These are phyloP conservation scores for Eucalyptus virginea DNA, from an alignment of 345 rosid genomes.

Conservation along the genomic window DNA sequence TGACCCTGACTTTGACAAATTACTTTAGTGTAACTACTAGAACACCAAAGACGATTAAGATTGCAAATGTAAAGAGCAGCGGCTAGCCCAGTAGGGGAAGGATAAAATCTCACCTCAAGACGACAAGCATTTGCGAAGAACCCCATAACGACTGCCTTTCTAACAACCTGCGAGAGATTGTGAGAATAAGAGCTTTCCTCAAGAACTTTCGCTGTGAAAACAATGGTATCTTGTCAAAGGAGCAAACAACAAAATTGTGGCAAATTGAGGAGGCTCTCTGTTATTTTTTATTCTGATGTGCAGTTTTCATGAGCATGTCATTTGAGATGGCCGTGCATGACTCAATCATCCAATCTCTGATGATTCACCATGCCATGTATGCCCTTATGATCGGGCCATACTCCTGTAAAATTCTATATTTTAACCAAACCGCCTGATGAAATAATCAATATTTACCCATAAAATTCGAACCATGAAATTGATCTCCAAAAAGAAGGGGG, in stretches of 20 bases:
- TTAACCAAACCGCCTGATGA: not conserved
- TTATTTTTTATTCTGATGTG: not conserved
- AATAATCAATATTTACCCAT: not conserved
- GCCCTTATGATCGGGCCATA: not conserved
- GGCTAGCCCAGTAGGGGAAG: not conserved
- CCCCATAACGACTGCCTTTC: constrained; percentile 82
- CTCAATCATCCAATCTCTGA: not conserved
- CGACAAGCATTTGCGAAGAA: constrained; percentile 89
- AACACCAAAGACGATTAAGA: not conserved
- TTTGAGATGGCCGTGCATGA: not conserved
- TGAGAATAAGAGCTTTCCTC: not conserved
- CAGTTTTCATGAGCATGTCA: not conserved
- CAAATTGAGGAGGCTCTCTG: not conserved
- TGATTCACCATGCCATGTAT: not conserved
- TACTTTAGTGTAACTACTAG: not conserved
- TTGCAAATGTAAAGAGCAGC: not conserved
- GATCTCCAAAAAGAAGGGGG: not conserved
- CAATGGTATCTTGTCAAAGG: not conserved
- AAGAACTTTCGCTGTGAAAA: not conserved
- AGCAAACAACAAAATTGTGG: not conserved
- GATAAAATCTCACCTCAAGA: constrained; percentile 44
- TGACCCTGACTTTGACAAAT: not conserved
- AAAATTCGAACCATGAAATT: not conserved
- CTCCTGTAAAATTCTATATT: not conserved
- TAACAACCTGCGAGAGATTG: constrained; percentile 39